Base-by-base conservation (phyloP, 2,329 filamentous ascomycete genomes). In the Capronia americana region DNA sequence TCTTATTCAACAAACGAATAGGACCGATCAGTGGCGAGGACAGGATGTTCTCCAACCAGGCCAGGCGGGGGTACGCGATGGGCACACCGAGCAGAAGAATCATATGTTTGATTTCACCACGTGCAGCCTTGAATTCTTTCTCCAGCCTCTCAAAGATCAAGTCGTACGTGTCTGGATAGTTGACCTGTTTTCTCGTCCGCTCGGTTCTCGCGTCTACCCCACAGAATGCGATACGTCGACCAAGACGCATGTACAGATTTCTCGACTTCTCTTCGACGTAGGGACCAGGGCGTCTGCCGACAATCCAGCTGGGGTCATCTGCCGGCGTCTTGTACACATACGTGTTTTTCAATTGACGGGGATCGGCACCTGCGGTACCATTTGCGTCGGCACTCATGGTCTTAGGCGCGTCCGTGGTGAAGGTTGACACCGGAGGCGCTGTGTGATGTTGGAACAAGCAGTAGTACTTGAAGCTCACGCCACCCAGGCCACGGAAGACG, bases 1-100 rank as follows among this genome's bases (percentile, higher is more conserved):
- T 88, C 77, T 93, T 91, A 82, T 97, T 95, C 73, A 97, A 77
- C 69, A 98, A 89, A 74, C 93, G 93, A 75, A 97, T 88, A 0
- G 93, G 93, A 0, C 90, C 93, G 75, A 97, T 93, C 26, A 97
- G 72, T 0, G 94, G 93, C 67, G 92, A 96, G 17, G 86, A 86
- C 72, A 98, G 87, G 65, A 97, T 91, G 74, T 97, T 97, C 77
- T 98, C 94, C 4, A 97, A 84, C 94, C 94, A 97, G n/a, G 93
- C 95, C 61, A 97, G 84, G 72, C 94, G 92, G 1, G 83, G 84
- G 70, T 86, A 84, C 1, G 82, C 81, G 72, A 96, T 94, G 0
- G 93, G 92, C 24, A 91, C 88, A 63, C 90, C 90, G 1, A 90
- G 80, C 11, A 90, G 78, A 24, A 90, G 77, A 46, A 90, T 80